Evolutionary conservation across 2,329 filamentous ascomycete genomes (phyloP).

Genomic region (Trichoderma atroviride): DNA sequence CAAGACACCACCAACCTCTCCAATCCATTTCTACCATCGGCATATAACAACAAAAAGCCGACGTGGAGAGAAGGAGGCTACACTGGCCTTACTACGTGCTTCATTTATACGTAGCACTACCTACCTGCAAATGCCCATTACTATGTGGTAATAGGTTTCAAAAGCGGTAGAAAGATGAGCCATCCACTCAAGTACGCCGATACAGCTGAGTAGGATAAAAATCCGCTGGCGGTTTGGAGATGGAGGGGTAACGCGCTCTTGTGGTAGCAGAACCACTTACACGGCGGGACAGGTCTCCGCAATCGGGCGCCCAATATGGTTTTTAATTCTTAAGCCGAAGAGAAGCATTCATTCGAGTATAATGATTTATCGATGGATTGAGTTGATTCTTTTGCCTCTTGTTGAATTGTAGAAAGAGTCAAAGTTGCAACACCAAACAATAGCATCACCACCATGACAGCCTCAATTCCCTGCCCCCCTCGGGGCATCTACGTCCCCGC

Average conservation of each 20-base stretch:
- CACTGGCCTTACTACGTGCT: neutral
- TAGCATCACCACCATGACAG: neutral
- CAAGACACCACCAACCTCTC: neutral
- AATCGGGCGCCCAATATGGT: conserved; percentile 6
- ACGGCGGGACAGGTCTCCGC: conserved; percentile 5
- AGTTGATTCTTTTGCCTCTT: neutral
- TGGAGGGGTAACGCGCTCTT: conserved; percentile 1
- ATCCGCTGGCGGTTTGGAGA: conserved; percentile 1
- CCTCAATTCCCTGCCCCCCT: conserved; percentile 24
- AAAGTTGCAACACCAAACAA: conserved; percentile 3
- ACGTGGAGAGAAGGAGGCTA: neutral
- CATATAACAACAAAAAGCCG: neutral
- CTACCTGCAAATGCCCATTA: neutral
- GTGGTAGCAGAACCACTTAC: conserved; percentile 1
- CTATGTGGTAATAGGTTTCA: neutral
- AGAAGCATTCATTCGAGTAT: neutral
- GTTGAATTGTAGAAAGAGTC: neutral
- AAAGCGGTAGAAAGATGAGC: conserved; percentile 19
- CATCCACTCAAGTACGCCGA: neutral
- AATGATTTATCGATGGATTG: neutral
- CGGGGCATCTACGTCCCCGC: conserved; percentile 45
- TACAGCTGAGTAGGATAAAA: conserved; percentile 5
- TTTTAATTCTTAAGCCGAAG: conserved; percentile 10
- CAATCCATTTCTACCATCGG: neutral
- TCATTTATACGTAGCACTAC: neutral